Conservation (phyloP, 2,329 filamentous ascomycete genomes). For the Aspergillus ustus region DNA sequence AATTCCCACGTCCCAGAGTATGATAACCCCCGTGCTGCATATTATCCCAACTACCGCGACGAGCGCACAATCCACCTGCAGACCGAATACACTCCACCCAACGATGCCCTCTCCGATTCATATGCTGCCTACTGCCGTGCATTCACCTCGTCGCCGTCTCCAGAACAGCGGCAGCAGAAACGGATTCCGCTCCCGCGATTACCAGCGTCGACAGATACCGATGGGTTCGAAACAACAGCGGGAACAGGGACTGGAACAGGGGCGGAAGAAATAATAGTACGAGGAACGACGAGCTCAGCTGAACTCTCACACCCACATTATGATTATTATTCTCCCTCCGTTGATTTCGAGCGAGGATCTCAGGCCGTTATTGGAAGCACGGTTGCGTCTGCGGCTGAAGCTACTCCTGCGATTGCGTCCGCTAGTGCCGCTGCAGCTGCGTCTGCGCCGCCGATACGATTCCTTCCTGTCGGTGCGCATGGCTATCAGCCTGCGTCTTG, state of each 20-base stretch:
- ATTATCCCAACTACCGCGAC: not conserved
- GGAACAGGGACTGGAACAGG: not conserved
- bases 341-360: not conserved
- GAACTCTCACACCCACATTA: not conserved
- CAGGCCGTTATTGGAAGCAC: not conserved
- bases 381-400: not conserved
- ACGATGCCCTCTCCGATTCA: constrained; percentile 1
- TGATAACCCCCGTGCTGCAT: not conserved
- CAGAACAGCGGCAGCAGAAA: not conserved
- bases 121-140: constrained; percentile 23
- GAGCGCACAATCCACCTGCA: not conserved
- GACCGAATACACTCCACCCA: not conserved
- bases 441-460: not conserved
- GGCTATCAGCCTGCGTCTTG: constrained; percentile 16
- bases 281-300: not conserved
- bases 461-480: constrained; percentile 16
- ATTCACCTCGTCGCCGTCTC: constrained; percentile 16
- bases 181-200: constrained; percentile 3
- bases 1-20: not conserved
- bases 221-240: not conserved
- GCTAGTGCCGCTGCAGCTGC: not conserved
- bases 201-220: not conserved
- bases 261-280: too few species aligned
- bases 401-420: not conserved
- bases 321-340: too few species aligned